Evolutionary conservation across 2,329 filamentous ascomycete species (phyloP).

Genomic region (Botrytis paeoniae): DNA sequence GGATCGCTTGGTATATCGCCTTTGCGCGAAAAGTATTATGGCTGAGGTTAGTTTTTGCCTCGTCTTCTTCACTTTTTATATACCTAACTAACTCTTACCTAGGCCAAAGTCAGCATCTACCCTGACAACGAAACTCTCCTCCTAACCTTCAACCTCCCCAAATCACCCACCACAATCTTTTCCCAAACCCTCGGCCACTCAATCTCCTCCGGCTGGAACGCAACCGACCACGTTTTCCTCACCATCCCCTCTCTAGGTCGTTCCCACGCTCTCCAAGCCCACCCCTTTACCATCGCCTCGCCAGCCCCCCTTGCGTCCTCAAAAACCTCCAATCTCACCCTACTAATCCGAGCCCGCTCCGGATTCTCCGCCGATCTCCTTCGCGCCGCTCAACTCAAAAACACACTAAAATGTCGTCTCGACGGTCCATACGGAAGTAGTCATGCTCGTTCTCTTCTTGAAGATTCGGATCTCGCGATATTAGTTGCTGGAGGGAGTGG

Average conservation of each 20-base stretch:
- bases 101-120: slow-evolving; percentile 46
- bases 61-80: too few species aligned
- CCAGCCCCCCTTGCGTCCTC: slow-evolving; percentile 45
- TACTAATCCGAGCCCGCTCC: slow-evolving; percentile 57
- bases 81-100: not conserved
- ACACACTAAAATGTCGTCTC: slow-evolving; percentile 48
- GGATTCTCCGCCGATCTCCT: slow-evolving; percentile 60
- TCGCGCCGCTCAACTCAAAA: slow-evolving; percentile 46
- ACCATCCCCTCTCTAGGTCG: slow-evolving; percentile 53
- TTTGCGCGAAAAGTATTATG: slow-evolving; percentile 49
- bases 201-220: slow-evolving; percentile 53
- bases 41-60: slow-evolving; percentile 42
- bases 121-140: slow-evolving; percentile 56
- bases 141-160: slow-evolving; percentile 37
- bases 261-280: slow-evolving; percentile 55
- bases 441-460: slow-evolving; percentile 53
- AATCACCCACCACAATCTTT: slow-evolving; percentile 12
- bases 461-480: slow-evolving; percentile 48
- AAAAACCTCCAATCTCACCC: slow-evolving; percentile 50
- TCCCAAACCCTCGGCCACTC: slow-evolving; percentile 34
- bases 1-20: slow-evolving; percentile 48
- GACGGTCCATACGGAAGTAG: slow-evolving; percentile 64
- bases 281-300: slow-evolving; percentile 66
- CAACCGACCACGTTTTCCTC: slow-evolving; percentile 63
- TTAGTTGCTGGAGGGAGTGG: slow-evolving; percentile 63